Evolutionary conservation across 768 basidiomycete genomes (phyloP).

Genomic region (Nevesoporus exiguus): DNA sequence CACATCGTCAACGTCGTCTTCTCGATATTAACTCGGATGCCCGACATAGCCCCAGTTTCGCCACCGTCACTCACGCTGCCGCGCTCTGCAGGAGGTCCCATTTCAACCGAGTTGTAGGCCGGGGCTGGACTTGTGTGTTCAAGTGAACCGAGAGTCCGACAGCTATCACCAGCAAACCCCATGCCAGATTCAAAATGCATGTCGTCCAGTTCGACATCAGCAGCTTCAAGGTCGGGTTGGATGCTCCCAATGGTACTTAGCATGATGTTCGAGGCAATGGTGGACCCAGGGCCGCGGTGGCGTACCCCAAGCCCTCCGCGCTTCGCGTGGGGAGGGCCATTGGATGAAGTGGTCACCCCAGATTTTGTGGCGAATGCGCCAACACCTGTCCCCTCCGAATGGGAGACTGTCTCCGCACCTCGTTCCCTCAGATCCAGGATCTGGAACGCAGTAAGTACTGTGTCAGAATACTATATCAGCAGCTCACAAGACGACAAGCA

Average conservation of each 20-base stretch:
- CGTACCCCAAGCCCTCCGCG: slow-evolving; percentile 41
- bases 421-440: slow-evolving; percentile 82
- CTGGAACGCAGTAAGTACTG: slow-evolving; percentile 33
- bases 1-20: slow-evolving; percentile 52
- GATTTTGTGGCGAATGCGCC: slow-evolving; percentile 66
- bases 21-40: slow-evolving; percentile 62
- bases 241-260: slow-evolving; percentile 63
- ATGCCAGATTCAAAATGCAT: slow-evolving; percentile 48
- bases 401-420: slow-evolving; percentile 72
- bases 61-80: slow-evolving; percentile 23
- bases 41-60: slow-evolving; percentile 25
- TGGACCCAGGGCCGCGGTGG: slow-evolving; percentile 50
- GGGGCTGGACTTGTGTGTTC: slow-evolving; percentile 48
- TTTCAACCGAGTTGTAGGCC: slow-evolving; percentile 45
- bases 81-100: slow-evolving; percentile 15
- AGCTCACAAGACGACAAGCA: slow-evolving; percentile 68
- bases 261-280: slow-evolving; percentile 59
- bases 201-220: slow-evolving; percentile 56
- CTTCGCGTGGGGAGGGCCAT: slow-evolving; percentile 22
- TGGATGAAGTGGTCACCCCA: slow-evolving; percentile 31
- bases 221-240: slow-evolving; percentile 49
- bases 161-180: slow-evolving; percentile 48
- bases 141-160: slow-evolving; percentile 30
- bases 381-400: slow-evolving; percentile 70
- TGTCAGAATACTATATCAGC: not conserved